Base-by-base conservation (phyloP, 768 basidiomycete species). In the Cystobasidium ongulense region DNA sequence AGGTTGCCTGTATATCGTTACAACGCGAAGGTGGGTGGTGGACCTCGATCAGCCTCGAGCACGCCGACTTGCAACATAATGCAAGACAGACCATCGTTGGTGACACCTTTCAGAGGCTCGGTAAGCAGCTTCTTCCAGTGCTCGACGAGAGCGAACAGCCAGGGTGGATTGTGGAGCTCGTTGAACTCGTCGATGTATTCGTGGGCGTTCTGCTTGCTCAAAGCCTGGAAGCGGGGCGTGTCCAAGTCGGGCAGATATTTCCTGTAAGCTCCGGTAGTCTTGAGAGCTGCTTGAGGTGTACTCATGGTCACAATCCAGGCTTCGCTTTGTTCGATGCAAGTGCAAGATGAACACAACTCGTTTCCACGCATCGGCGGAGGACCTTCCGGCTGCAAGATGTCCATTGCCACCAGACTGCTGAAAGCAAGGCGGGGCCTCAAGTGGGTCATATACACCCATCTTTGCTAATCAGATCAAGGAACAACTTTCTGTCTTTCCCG, bases 61-160 rank as follows among this genome's bases (percentile, higher is more conserved):
- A 59, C 17, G 1, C 57, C 43, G 43, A 46, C n/a, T 13, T 46
- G 5, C 57, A 59, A 15, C 5, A 59, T 59, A 10, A 59, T 11
- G 21, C 3, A 27, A 27, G 25, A 59, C 65, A 10, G 8, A 33
- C 65, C 65, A 36, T 67, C 65, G 43, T 50, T 67, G 3, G 65
- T 67, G 27, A 67, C 65, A 38, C 65, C 65, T 46, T 46, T 46
- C 36, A 46, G 13, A 11, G 65, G 65, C 29, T 67, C 65, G 4
- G 21, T 5, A 15, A 67, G 39, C 65, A 46, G 39, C 43, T 67
- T 31, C 65, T 67, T 41, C 65, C 65, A 67, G 57, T 59, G 57
- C 57, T 13, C 29, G 57, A 59, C 57, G 23, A 59, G 25, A 27
- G 57, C 57, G 33, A 29, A 35, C 57, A 59, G 57, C 57, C 57